Base-by-base conservation (phyloP, 257 asterid genomes). In the Fraxinus cuspidata region DNA sequence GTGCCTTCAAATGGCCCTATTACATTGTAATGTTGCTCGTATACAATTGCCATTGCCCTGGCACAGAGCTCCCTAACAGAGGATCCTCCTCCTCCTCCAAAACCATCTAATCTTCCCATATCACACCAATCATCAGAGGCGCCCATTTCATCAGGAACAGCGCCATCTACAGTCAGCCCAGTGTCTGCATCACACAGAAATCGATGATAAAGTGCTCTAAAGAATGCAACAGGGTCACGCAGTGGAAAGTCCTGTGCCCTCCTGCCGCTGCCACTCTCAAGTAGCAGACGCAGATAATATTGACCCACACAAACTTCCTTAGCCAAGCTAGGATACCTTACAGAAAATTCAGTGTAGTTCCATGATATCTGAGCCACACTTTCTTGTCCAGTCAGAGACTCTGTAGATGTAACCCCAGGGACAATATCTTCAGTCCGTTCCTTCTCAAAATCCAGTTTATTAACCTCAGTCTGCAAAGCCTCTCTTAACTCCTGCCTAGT, bases 241-340 rank as follows among this genome's bases (percentile, higher is more conserved):
- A 96, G 87, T 25, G 99, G 99, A 81, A 96, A 96, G 81, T 96
- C 97, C 78, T 92, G 91, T 49, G 94, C 98, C 85, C 96, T 89
- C 72, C 92, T 90, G 71, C 86, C 84, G 71, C 87, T 83, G 73
- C 97, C 96, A 87, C 96, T 96, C 81, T 96, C 99, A 84, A 96
- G 98, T 77, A 96, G 90, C 83, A 96, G 87, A 15, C 99, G 92
- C 77, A 93, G 93, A 84, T 96, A 96, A 88, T 96, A 96, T 74
- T 96, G 99, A 77, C 99, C 99, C 76, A 96, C 99, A 79, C 99
- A 96, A 74, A 96, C 99, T 90, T 96, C 99, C 86, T 93, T 93
- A 35, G 96, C 94, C 89, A 96, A 87, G 84, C 99, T 93, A 68
- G 97, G 93, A 81, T 96, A 96, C 81, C 97, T 90, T 81, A 92